phyloP scores from a whole-genome alignment of 139 green algal species.

The Zygnema circumcarinatum region DNA sequence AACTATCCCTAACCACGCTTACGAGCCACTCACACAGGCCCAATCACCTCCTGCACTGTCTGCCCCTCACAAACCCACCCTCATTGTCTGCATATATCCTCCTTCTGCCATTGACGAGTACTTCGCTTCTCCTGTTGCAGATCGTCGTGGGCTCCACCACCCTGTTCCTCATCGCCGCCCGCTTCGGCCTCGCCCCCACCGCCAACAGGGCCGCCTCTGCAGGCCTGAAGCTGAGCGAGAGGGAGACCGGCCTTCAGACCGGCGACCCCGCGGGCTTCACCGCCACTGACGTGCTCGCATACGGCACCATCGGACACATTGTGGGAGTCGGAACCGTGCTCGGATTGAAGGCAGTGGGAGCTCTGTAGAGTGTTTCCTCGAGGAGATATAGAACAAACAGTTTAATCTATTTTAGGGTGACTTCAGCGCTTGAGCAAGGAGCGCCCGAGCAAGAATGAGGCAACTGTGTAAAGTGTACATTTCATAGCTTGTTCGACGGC shows the following conservation, averaged over 20 bases:
- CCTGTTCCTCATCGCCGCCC: slow-evolving; percentile 79
- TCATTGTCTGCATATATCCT: too few relatives aligned
- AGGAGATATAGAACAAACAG: slow-evolving; percentile 6
- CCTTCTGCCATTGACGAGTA: too few relatives aligned
- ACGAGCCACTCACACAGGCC: too few relatives aligned
- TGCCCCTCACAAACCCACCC: too few relatives aligned
- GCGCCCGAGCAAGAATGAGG: background rate
- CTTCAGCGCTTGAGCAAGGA: background rate
- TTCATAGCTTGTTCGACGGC: too few relatives aligned
- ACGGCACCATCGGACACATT: slow-evolving; percentile 78
- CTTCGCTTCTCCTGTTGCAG: too few relatives aligned
- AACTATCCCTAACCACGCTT: too few relatives aligned
- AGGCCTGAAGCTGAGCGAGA: slow-evolving; percentile 79
- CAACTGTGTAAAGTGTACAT: too few relatives aligned
- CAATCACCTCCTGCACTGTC: too few relatives aligned
- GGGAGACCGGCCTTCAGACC: slow-evolving; percentile 68
- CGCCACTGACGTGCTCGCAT: slow-evolving; percentile 81
- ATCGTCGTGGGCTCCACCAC: slow-evolving; percentile 89
- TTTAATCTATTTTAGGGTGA: background rate
- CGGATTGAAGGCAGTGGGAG: slow-evolving; percentile 43
- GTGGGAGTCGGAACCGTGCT: slow-evolving; percentile 43
- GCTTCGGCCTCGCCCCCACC: slow-evolving; percentile 90
- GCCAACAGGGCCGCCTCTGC: slow-evolving; percentile 77
- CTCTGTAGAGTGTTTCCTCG: slow-evolving; percentile 45
- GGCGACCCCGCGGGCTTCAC: slow-evolving; percentile 90